Percentiles rank a stretch among this genome's conserved stretches.
Evolutionary conservation across 306 rosid genomes (phyloP).

Genomic region (Rubus parviflorus): DNA sequence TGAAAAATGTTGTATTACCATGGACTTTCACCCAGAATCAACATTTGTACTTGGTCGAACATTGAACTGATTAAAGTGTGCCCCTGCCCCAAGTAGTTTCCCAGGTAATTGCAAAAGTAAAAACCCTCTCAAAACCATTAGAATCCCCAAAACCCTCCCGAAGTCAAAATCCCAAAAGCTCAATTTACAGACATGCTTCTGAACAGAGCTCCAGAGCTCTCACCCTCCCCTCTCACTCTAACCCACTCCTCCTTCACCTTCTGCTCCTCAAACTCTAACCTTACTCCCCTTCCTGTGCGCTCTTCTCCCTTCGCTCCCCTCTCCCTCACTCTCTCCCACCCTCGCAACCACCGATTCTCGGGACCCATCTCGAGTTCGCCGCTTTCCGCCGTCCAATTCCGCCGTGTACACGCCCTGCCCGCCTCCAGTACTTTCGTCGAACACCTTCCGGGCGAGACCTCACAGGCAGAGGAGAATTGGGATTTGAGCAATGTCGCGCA

Average conservation of each 20-base stretch:
- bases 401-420: not conserved
- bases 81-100: not conserved
- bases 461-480: conserved; percentile 19
- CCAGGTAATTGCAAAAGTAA: not conserved
- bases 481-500: conserved; percentile 21
- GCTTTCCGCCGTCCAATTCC: not conserved
- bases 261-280: not conserved
- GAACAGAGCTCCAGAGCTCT: conserved; percentile 23
- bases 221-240: not conserved
- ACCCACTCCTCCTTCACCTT: not conserved
- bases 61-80: too few relatives aligned
- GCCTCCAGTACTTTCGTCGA: conserved; percentile 37
- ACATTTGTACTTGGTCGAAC: too few relatives aligned
- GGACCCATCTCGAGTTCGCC: not conserved
- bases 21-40: too few relatives aligned
- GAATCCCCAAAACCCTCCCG: not conserved
- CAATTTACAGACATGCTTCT: conserved; percentile 17
- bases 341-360: conserved; percentile 10
- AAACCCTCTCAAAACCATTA: not conserved
- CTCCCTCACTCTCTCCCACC: conserved; percentile 30
- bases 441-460: conserved; percentile 27
- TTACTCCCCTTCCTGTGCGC: too few relatives aligned
- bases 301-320: conserved; percentile 25
- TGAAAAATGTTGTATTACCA: too few relatives aligned
- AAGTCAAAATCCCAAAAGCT: too few relatives aligned